Conservation (phyloP, 306 rosid genomes). For the Trifolium subterraneum region DNA sequence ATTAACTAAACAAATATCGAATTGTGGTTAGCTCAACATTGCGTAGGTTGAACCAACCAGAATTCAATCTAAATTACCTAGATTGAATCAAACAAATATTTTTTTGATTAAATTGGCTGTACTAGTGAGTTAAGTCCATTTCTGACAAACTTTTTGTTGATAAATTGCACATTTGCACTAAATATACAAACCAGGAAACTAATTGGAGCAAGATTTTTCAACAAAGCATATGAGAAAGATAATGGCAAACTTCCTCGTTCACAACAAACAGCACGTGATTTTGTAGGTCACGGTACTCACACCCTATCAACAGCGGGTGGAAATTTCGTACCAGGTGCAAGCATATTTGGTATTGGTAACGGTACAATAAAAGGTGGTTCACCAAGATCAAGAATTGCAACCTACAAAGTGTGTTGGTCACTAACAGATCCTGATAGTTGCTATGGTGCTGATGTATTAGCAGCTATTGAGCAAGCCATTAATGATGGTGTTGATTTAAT, state of each 20-base stretch:
- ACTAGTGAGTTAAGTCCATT: too few species aligned
- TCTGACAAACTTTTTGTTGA: not conserved
- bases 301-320: conserved; percentile 88
- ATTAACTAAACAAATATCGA: too few species aligned
- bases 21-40: too few species aligned
- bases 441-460: conserved; percentile 61
- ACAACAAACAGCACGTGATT: conserved; percentile 56
- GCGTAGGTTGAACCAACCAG: too few species aligned
- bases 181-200: conserved; percentile 47
- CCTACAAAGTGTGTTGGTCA: conserved; percentile 80
- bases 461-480: conserved; percentile 77
- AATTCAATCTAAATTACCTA: too few species aligned
- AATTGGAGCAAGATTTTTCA: conserved; percentile 73
- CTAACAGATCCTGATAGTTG: conserved; percentile 32
- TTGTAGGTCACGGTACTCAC: conserved; percentile 78
- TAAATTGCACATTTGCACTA: too few species aligned
- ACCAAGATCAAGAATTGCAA: conserved; percentile 69
- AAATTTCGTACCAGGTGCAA: conserved; percentile 44
- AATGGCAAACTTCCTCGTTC: conserved; percentile 2
- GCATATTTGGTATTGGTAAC: conserved; percentile 35
- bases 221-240: conserved; percentile 38
- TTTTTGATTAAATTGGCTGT: too few species aligned
- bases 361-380: conserved; percentile 81
- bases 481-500: conserved; percentile 72
- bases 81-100: too few species aligned